A percentile compares a stretch with the other conserved stretches of the same genome.
Evolutionary conservation across 1,139 yeast genomes (phyloP).

Genomic region (Magnusiomyces paraingens): DNA sequence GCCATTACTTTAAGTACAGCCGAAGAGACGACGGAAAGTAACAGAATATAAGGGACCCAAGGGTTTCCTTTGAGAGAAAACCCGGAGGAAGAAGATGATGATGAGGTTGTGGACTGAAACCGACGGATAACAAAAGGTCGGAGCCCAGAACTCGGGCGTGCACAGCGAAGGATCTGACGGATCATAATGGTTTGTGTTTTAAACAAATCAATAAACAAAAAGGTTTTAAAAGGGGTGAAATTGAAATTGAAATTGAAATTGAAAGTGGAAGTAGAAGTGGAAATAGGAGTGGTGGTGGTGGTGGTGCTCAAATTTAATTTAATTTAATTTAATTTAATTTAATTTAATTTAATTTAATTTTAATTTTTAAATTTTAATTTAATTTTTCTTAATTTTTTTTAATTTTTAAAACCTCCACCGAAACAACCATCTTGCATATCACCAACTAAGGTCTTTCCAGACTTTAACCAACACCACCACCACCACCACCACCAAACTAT

Average conservation of each 20-base stretch:
- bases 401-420: neutral
- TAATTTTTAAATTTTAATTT: neutral
- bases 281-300: too few relatives aligned
- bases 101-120: too few relatives aligned
- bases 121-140: too few relatives aligned
- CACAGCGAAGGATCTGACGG: neutral
- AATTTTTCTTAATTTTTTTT: neutral
- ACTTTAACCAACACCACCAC: too few relatives aligned
- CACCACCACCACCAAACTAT: too few relatives aligned
- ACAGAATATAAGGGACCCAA: conserved; percentile 13
- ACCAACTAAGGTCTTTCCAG: neutral
- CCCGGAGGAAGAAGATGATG: neutral
- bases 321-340: neutral
- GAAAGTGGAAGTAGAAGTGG: too few relatives aligned
- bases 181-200: neutral
- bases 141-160: neutral
- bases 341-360: neutral
- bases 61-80: conserved; percentile 9
- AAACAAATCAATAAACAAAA: neutral
- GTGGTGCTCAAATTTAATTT: neutral
- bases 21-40: conserved; percentile 13
- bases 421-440: neutral
- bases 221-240: too few relatives aligned
- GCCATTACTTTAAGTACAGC: conserved; percentile 13
- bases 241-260: too few relatives aligned